A percentile compares a stretch with the other conserved stretches of the same genome.
Evolutionary conservation across 106 monocot genomes (phyloP).

Genomic region (Apostasia shenzhenica): DNA sequence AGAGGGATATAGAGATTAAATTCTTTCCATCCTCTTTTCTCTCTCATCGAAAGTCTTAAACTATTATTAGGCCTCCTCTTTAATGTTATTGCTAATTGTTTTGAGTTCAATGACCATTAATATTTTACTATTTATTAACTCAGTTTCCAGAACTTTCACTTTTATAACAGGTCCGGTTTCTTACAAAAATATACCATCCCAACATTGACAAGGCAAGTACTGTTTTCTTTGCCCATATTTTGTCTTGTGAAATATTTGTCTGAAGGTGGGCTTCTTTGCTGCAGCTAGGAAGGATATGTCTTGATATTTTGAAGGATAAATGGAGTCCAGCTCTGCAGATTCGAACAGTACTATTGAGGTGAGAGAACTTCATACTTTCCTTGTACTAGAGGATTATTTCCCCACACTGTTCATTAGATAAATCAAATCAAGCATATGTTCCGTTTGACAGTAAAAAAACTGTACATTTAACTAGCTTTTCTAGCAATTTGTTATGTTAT

Average conservation of each 20-base stretch:
- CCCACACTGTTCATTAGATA: too few relatives aligned
- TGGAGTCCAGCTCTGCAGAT: slow-evolving; percentile 94
- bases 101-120: too few relatives aligned
- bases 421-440: too few relatives aligned
- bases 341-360: slow-evolving; percentile 85
- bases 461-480: too few relatives aligned
- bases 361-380: background rate
- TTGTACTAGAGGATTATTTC: background rate
- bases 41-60: too few relatives aligned
- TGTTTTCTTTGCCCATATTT: background rate
- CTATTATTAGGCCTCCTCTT: too few relatives aligned
- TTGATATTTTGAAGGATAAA: slow-evolving; percentile 90
- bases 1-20: too few relatives aligned
- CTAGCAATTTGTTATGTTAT: too few relatives aligned
- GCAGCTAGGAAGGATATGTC: slow-evolving; percentile 85
- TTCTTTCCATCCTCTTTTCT: too few relatives aligned
- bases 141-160: background rate
- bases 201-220: slow-evolving; percentile 83
- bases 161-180: slow-evolving; percentile 77
- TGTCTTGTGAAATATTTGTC: background rate
- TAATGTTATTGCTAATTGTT: background rate
- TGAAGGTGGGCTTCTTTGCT: background rate
- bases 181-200: slow-evolving; percentile 92
- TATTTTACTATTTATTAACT: background rate
- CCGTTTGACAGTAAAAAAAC: too few relatives aligned